Percentiles rank a stretch among this genome's conserved stretches.
Evolutionary conservation across 352 stramenopile genomes (phyloP).

Genomic region (Globisporangium megalacanthum): DNA sequence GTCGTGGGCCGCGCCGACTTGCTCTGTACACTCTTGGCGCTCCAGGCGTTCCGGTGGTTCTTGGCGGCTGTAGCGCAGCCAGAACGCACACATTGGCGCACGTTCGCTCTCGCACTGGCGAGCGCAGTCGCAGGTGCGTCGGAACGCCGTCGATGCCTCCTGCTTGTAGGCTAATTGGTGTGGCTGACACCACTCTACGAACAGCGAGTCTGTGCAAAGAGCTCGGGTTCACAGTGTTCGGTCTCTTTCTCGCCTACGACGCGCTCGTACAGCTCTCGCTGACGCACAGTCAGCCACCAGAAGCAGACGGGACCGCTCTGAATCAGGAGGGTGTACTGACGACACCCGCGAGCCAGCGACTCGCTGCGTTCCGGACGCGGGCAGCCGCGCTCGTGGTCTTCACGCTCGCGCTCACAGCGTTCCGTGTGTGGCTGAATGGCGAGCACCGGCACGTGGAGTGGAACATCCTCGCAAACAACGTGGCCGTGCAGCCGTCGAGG

Average conservation of each 20-base stretch:
- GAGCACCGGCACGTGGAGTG: conserved; percentile 64
- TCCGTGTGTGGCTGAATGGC: conserved; percentile 66
- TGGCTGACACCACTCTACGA: background rate
- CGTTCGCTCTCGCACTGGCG: conserved; percentile 6
- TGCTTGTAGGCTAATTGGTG: background rate
- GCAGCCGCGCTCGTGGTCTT: conserved; percentile 14
- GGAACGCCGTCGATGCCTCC: background rate
- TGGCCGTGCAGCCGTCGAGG: conserved; percentile 42
- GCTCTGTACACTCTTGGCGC: conserved; percentile 63
- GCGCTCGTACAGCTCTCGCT: conserved; percentile 18
- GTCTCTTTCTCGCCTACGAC: conserved; percentile 67
- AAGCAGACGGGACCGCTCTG: no score
- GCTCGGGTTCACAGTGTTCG: conserved; percentile 81
- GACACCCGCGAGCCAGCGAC: background rate
- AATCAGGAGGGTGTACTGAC: background rate
- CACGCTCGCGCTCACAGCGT: conserved; percentile 15
- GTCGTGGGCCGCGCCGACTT: conserved; percentile 90
- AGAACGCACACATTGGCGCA: conserved; percentile 14
- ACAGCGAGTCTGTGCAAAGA: conserved; percentile 82
- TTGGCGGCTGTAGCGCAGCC: conserved; percentile 12
- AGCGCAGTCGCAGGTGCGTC: conserved; percentile 15
- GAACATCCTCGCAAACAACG: conserved; percentile 85
- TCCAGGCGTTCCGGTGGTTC: conserved; percentile 65
- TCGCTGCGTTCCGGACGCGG: conserved; percentile 6
- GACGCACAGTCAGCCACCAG: background rate